phyloP scores from a whole-genome alignment of 1,284 basidiomycete genomes.

The Austropuccinia psidii region DNA sequence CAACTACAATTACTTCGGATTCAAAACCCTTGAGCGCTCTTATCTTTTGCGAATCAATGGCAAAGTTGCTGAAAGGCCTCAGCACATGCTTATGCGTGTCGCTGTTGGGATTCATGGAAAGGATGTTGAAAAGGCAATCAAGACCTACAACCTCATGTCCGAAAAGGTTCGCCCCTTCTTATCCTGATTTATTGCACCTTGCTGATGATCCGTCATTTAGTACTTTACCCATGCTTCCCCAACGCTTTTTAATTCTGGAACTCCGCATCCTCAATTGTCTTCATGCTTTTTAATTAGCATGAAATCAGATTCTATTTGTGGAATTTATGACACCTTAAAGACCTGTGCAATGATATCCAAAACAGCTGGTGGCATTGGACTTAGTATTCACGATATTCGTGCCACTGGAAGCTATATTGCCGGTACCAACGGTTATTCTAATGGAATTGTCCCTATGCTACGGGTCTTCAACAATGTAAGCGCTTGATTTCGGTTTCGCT shows the following conservation, averaged over 20 bases:
- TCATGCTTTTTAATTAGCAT: constrained; percentile 97
- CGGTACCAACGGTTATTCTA: constrained; percentile 95
- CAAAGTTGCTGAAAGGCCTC: constrained; percentile 91
- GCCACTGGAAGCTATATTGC: constrained; percentile 88
- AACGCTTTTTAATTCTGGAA: constrained; percentile 97
- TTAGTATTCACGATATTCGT: constrained; percentile 94
- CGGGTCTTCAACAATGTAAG: constrained; percentile 78
- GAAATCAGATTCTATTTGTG: constrained; percentile 99
- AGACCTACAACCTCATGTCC: constrained; percentile 88
- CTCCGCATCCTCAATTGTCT: constrained; percentile 86
- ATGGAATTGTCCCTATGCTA: constrained; percentile 99
- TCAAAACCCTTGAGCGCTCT: constrained; percentile 98
- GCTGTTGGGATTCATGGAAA: constrained; percentile 91
- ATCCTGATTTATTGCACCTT: background rate
- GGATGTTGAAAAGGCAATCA: constrained; percentile 79
- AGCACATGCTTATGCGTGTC: constrained; percentile 99
- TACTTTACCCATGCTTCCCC: constrained; percentile 94
- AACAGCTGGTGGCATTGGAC: constrained; percentile 94
- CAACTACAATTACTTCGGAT: constrained; percentile 90
- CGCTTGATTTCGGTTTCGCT: background rate
- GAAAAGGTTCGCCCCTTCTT: constrained; percentile 52
- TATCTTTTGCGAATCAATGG: constrained; percentile 92
- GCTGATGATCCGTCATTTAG: background rate
- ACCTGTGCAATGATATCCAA: constrained; percentile 99
- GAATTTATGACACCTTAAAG: constrained; percentile 98